Evolutionary conservation across 768 basidiomycete species (phyloP).

Genomic region (Tylopilus felleus): DNA sequence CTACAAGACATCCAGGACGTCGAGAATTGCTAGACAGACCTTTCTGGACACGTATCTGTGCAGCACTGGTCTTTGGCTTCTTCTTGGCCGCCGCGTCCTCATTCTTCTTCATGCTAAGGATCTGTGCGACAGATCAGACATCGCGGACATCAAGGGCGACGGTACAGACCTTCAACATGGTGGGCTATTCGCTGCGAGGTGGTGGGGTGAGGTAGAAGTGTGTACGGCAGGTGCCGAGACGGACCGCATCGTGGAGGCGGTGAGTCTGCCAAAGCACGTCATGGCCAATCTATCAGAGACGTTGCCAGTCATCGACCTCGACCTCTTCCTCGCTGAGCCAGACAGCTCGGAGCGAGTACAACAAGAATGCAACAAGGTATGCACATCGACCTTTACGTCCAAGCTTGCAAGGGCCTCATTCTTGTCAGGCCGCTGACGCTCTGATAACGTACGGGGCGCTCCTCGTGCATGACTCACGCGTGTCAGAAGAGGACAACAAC

Average conservation of each 20-base stretch:
- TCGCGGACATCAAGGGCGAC: not conserved
- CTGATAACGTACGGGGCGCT: conserved; percentile 84
- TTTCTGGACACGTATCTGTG: conserved; percentile 99
- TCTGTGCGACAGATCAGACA: conserved; percentile 46
- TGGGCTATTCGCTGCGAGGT: conserved; percentile 11
- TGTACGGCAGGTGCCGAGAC: conserved; percentile 31
- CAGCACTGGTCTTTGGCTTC: conserved; percentile 97
- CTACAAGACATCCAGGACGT: not conserved
- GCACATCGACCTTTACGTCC: not conserved
- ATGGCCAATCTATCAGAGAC: conserved; percentile 44
- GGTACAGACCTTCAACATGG: conserved; percentile 43
- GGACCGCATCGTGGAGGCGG: not conserved
- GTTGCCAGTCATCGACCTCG: conserved; percentile 75
- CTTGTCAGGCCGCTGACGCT: conserved; percentile 70
- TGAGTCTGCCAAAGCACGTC: conserved; percentile 10
- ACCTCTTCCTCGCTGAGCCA: conserved; percentile 56
- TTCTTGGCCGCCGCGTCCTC: conserved; percentile 97
- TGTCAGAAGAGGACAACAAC: conserved; percentile 76
- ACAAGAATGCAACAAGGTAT: conserved; percentile 66
- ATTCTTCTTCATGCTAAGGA: conserved; percentile 99
- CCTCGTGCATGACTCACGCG: conserved; percentile 80
- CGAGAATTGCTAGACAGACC: conserved; percentile 44
- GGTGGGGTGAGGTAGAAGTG: conserved; percentile 22
- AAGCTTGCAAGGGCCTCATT: not conserved
- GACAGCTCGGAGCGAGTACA: conserved; percentile 44